A percentile compares a stretch with the other conserved stretches of the same genome.
phyloP scores from a whole-genome alignment of 352 stramenopile species.

The Thraustochytrium sp. region DNA sequence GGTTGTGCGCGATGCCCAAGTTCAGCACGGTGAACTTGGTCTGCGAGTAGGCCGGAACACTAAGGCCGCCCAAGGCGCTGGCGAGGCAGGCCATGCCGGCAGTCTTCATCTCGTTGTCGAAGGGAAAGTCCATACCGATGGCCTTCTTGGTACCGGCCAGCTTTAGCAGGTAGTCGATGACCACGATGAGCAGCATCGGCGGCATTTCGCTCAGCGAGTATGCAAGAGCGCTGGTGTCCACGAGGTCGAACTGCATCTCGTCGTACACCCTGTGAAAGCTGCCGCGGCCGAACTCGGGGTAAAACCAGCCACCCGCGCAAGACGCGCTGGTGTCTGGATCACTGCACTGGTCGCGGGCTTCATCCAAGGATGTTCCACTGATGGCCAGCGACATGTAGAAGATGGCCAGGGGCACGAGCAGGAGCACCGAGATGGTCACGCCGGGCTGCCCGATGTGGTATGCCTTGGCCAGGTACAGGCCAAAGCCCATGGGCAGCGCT shows the following conservation, averaged over 20 bases:
- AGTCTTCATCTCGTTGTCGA: constrained; percentile 42
- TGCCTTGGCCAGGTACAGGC: constrained; percentile 14
- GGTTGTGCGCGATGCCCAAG: constrained; percentile 25
- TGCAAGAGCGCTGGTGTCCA: not conserved
- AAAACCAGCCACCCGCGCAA: constrained; percentile 35
- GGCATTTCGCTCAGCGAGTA: constrained; percentile 15
- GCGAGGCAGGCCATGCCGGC: not conserved
- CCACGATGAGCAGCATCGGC: constrained; percentile 27
- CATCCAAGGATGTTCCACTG: not conserved
- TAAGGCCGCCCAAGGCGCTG: not conserved
- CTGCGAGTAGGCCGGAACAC: constrained; percentile 18
- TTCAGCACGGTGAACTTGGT: constrained; percentile 43
- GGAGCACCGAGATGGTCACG: not conserved
- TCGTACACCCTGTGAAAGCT: not conserved
- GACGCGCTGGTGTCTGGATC: not conserved
- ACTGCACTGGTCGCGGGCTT: not conserved
- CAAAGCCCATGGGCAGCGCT: constrained; percentile 27
- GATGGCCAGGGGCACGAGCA: constrained; percentile 1
- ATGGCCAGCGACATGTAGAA: not conserved
- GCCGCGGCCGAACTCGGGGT: constrained; percentile 12
- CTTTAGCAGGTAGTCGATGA: constrained; percentile 43
- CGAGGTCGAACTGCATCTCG: not conserved
- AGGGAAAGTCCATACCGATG: constrained; percentile 8
- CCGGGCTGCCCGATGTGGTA: constrained; percentile 23
- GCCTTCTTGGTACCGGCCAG: constrained; percentile 31